Evolutionary conservation across 768 basidiomycete genomes (phyloP).

Genomic region (Trametes cinnabarina): DNA sequence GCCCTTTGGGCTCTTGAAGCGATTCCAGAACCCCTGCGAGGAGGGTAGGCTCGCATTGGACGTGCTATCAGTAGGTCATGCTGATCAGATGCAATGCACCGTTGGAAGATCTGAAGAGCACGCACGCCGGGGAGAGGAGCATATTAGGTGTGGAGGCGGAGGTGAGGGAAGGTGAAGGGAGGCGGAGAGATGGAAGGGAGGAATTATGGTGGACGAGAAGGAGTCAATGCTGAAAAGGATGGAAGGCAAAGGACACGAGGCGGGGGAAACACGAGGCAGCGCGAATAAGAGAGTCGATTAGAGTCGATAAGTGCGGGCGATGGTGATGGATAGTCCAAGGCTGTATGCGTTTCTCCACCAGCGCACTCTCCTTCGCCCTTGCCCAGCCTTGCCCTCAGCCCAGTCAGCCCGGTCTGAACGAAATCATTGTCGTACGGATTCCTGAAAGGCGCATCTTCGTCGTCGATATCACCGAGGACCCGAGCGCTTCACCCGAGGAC

Average conservation of each 20-base stretch:
- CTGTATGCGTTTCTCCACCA: conserved; percentile 7
- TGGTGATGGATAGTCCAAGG: conserved; percentile 17
- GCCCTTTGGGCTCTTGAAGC: conserved; percentile 57
- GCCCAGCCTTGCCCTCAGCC: neutral
- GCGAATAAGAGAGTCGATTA: conserved; percentile 6
- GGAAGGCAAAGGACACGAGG: conserved; percentile 16
- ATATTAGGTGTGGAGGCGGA: conserved; percentile 38
- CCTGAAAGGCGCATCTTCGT: too few species aligned
- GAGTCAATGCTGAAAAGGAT: conserved; percentile 9
- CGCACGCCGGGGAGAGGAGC: conserved; percentile 82
- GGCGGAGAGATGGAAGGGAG: neutral
- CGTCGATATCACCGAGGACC: neutral
- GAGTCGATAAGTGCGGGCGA: conserved; percentile 18
- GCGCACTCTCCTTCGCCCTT: neutral
- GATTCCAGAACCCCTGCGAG: conserved; percentile 51
- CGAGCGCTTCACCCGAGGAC: neutral
- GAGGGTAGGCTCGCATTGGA: conserved; percentile 59
- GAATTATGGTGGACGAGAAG: neutral
- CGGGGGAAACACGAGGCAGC: conserved; percentile 30
- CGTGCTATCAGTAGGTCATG: conserved; percentile 44
- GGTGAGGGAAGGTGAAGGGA: conserved; percentile 11
- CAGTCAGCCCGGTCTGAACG: neutral
- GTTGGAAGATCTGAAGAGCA: conserved; percentile 26
- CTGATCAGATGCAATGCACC: conserved; percentile 32
- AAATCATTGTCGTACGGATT: too few species aligned